Evolutionary conservation across 345 rosid genomes (phyloP).

Genomic region (Rhizophora apiculata): DNA sequence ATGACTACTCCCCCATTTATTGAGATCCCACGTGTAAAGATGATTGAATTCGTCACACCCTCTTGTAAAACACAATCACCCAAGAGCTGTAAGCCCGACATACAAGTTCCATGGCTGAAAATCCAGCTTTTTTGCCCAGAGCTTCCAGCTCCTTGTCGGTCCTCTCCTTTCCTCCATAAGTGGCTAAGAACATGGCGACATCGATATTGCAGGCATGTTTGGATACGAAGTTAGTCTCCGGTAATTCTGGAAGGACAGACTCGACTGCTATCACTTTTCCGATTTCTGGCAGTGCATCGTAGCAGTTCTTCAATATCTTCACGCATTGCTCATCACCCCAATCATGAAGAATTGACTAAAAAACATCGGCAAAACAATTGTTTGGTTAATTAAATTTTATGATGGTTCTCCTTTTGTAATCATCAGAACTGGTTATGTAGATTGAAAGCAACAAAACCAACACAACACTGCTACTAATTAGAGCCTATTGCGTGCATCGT

Average conservation of each 20-base stretch:
- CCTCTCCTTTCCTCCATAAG: conserved; percentile 40
- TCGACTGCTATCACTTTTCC: conserved; percentile 39
- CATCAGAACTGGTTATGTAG: too few species aligned
- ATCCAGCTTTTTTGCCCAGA: conserved; percentile 30
- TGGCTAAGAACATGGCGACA: conserved; percentile 15
- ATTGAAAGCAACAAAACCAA: too few species aligned
- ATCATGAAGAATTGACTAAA: conserved; percentile 25
- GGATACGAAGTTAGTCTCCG: conserved; percentile 7
- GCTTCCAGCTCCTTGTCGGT: conserved; percentile 21
- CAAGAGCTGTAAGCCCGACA: too few species aligned
- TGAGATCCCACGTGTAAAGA: too few species aligned
- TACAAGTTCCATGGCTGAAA: neutral
- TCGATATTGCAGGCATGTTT: conserved; percentile 18
- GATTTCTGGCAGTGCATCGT: conserved; percentile 24
- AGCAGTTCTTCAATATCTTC: conserved; percentile 36
- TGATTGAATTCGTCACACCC: too few species aligned
- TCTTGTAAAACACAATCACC: too few species aligned
- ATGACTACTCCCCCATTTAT: too few species aligned
- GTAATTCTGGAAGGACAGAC: conserved; percentile 12
- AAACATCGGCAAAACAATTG: neutral
- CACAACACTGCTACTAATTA: too few species aligned
- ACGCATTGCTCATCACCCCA: conserved; percentile 37
- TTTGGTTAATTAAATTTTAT: neutral
- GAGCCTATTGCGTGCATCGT: too few species aligned
- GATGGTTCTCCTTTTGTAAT: neutral